Evolutionary conservation across 2,329 filamentous ascomycete genomes (phyloP).

Genomic region (Xylaria multiplex): DNA sequence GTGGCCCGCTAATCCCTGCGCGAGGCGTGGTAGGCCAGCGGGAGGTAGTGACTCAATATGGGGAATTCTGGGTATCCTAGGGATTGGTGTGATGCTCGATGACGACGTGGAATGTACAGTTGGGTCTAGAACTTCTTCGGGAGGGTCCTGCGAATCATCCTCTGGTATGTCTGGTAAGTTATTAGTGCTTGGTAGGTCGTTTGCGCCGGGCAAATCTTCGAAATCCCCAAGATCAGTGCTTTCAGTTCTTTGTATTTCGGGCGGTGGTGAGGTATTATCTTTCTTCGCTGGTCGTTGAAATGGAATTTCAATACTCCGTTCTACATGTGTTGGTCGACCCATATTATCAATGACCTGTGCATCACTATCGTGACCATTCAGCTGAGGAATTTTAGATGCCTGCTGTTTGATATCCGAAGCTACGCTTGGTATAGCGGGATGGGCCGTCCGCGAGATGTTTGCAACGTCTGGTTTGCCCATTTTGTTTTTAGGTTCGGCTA

Average conservation of each 20-base stretch:
- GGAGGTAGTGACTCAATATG: slow-evolving; percentile 51
- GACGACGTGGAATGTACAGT: slow-evolving; percentile 49
- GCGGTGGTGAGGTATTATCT: slow-evolving; percentile 30
- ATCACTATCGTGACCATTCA: slow-evolving; percentile 9
- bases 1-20: slow-evolving; percentile 58
- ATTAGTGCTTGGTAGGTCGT: slow-evolving; percentile 40
- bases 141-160: slow-evolving; percentile 46
- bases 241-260: slow-evolving; percentile 29
- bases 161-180: slow-evolving; percentile 41
- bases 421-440: slow-evolving; percentile 27
- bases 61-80: slow-evolving; percentile 55
- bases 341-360: slow-evolving; percentile 45
- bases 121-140: slow-evolving; percentile 49
- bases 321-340: slow-evolving; percentile 47
- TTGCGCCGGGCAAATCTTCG: slow-evolving; percentile 41
- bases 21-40: slow-evolving; percentile 49
- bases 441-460: slow-evolving; percentile 38
- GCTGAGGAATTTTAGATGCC: neutral
- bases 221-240: slow-evolving; percentile 39
- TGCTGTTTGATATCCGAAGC: neutral
- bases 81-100: slow-evolving; percentile 55
- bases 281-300: slow-evolving; percentile 42
- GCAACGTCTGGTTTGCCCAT: slow-evolving; percentile 40
- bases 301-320: slow-evolving; percentile 49
- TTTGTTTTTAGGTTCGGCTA: slow-evolving; percentile 27